Conservation (phyloP, 2,329 filamentous ascomycete genomes). For the Colletotrichum sp. region DNA sequence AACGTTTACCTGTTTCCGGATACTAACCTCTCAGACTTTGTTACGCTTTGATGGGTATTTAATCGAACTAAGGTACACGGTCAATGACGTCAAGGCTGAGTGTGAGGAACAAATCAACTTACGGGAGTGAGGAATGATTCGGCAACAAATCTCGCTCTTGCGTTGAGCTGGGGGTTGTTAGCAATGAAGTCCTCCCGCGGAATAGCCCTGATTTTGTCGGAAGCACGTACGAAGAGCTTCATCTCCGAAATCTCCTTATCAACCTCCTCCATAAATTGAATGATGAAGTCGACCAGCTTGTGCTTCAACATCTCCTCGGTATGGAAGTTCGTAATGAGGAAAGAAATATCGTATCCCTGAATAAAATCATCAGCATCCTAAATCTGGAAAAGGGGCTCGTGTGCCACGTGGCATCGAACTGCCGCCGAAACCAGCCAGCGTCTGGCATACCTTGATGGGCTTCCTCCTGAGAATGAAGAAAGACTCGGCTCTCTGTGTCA, state of each 20-base stretch:
- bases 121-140: slow-evolving; percentile 98
- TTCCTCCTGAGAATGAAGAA: slow-evolving; percentile 97
- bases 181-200: neutral
- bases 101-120: slow-evolving; percentile 33
- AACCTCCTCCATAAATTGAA: slow-evolving; percentile 99
- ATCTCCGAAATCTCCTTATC: slow-evolving; percentile 99
- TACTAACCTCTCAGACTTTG: neutral
- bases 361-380: slow-evolving; percentile 23
- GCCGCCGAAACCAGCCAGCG: neutral
- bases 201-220: too few relatives aligned
- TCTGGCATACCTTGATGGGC: slow-evolving; percentile 77
- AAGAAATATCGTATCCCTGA: slow-evolving; percentile 97
- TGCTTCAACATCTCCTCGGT: slow-evolving; percentile 99
- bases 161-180: slow-evolving; percentile 74
- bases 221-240: slow-evolving; percentile 90
- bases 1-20: neutral
- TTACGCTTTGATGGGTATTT: slow-evolving; percentile 12
- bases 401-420: neutral
- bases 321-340: slow-evolving; percentile 98
- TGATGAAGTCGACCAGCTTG: slow-evolving; percentile 98
- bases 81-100: neutral
- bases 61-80: slow-evolving; percentile 17
- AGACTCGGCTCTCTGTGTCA: slow-evolving; percentile 93
- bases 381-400: neutral
- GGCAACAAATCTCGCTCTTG: slow-evolving; percentile 94